Evolutionary conservation across 805 yeast genomes (phyloP), one percentile per base, ranked within the genome.

Genomic region (Groenewaldozyma salmanticensis): DNA sequence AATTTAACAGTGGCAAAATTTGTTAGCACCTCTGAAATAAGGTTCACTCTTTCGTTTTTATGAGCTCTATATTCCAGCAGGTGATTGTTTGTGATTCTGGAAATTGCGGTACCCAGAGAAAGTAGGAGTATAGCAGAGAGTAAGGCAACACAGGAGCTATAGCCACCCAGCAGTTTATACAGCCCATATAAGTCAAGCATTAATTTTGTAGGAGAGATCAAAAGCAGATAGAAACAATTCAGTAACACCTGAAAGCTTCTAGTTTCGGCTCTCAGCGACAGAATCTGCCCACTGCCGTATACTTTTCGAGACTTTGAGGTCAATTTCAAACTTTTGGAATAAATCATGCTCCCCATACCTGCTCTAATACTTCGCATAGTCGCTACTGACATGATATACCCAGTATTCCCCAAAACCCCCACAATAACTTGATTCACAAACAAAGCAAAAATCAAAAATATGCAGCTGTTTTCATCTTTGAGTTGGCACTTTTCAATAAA

Each of bases 71-170:
- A 74, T 45, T 71, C 71, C 22, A 13, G 16, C 19, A 21, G 21
- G 11, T 87, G 32, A 50, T 53, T 21, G 13, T 33, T 19, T 4
- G 27, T 29, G 42, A 63, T 62, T 52, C 70, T 46, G 85, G 82
- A 48, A 85, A 67, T 17, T 67, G 55, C 1, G 84, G 39, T 77
- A 56, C 86, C 87, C 35, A 84, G 54, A 6, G 95, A 94, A 49
- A 86, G 77, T 74, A 86, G 77, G 29, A 85, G 52, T 2, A 78
- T 56, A 75, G 87, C 77, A 43, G 85, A 74, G 21, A 71, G 53
- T 17, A 87, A 94, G 60, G 95, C 96, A 33, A 86, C 77, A 94
- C 95, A 85, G 95, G 86, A 86, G 13, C 92, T 74, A n/a, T n/a
- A n/a, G 44, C 77, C 75, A 27, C 95, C 95, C 44, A 87, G 62